phyloP scores from a whole-genome alignment of 2,329 filamentous ascomycete species.

The Beauveria caledonica region DNA sequence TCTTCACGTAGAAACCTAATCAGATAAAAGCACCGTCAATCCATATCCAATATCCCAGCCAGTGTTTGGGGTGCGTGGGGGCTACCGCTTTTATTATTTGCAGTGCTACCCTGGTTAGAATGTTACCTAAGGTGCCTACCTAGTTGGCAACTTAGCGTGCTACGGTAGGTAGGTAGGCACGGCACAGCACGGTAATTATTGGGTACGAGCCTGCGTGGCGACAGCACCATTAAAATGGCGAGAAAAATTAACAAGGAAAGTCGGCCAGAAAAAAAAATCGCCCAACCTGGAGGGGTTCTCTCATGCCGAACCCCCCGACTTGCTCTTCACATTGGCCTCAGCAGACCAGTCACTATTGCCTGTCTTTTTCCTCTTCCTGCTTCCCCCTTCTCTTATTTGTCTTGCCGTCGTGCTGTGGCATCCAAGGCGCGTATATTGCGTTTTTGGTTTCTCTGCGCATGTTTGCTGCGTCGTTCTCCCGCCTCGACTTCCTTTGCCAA shows the following conservation, averaged over 20 bases:
- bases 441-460: not conserved
- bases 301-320: not conserved
- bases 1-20: not conserved
- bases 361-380: constrained; percentile 10
- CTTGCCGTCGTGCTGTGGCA: not conserved
- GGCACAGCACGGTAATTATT: too few species aligned
- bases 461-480: not conserved
- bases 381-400: constrained; percentile 10
- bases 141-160: too few species aligned
- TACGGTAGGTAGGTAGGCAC: too few species aligned
- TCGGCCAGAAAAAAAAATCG: not conserved
- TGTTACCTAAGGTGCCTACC: too few species aligned
- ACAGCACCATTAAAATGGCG: too few species aligned
- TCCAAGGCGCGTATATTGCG: not conserved
- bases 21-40: too few species aligned
- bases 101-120: not conserved
- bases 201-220: too few species aligned
- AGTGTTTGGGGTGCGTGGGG: not conserved
- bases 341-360: not conserved
- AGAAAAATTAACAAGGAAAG: not conserved
- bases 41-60: not conserved
- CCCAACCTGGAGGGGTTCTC: constrained; percentile 3
- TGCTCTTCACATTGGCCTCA: constrained; percentile 12
- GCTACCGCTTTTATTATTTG: not conserved
- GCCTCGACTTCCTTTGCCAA: not conserved